Evolutionary conservation across 2,329 filamentous ascomycete species (phyloP), one percentile per base, ranked within the genome.

Genomic region (Microthyrium microscopicum): DNA sequence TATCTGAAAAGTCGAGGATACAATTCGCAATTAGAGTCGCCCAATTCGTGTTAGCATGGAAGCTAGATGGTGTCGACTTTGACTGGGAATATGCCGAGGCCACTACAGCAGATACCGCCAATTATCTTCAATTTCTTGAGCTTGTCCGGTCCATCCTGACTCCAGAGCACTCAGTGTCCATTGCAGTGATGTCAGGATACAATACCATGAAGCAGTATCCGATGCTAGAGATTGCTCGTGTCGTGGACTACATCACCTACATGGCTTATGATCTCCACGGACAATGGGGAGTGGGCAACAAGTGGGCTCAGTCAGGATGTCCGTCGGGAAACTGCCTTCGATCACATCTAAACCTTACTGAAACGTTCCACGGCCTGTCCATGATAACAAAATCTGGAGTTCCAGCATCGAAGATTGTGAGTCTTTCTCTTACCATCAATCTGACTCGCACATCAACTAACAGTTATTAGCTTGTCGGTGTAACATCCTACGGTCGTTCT

Each of bases 81-180:
- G 59, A 64, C 40, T 67, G 61, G 62, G 60, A 62, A 35, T 63
- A 64, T 21, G 44, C 46, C 17, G 11, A 45, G 1, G 54, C 45
- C 3, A 26, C 37, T 24, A 15, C 33, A 0, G 36, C 37, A 1
- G 54, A 58, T 18, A 53, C 51, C 5, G 6, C 39, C 4, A 53
- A 56, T 32, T 61, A 60, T 36, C 41, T 52, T 2, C 19, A 37
- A 6, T 54, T 56, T 34, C 41, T 60, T 3, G 41, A 34, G 5
- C 17, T 41, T 2, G 28, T 57, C 32, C 16, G 9, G n/a, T 19
- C 4, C 5, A 34, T 7, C 31, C 18, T 21, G 24, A 30, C 15
- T 7, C 33, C 18, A 11, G 12, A 26, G 4, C 42, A 44, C 28
- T 37, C 41, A 2, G 34, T 49, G 2, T 44, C 46, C 2, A 45